A percentile compares a stretch with the other conserved stretches of the same genome.
These are phyloP conservation scores for Sindora glabra DNA, from an alignment of 306 rosid species.

Conservation along the genomic window DNA sequence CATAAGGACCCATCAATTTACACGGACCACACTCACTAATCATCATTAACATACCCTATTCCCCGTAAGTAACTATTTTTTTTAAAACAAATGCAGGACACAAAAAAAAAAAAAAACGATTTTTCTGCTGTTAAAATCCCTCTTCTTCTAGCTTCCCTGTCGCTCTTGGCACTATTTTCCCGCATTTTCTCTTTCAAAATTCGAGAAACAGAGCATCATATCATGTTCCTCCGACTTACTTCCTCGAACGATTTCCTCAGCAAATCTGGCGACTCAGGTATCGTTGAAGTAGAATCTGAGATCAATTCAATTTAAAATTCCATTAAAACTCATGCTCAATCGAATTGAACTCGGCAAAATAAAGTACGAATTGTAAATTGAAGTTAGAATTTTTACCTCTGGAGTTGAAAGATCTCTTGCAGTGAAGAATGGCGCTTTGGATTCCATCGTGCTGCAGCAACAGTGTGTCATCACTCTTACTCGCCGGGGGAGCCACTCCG, in stretches of 20 bases:
- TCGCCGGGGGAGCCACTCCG: conserved; percentile 33
- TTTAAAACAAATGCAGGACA: background rate
- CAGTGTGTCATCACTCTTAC: conserved; percentile 64
- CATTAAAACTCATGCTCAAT: background rate
- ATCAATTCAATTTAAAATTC: background rate
- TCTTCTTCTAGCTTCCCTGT: background rate
- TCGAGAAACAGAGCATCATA: background rate
- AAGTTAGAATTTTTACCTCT: conserved; percentile 30
- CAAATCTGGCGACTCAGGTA: conserved; percentile 22
- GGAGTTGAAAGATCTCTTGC: conserved; percentile 71
- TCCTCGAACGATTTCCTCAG: conserved; percentile 40
- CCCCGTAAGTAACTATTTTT: conserved; percentile 4
- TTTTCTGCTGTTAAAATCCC: background rate
- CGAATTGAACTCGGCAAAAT: background rate
- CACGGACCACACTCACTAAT: conserved; percentile 30
- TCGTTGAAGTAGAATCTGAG: conserved; percentile 33
- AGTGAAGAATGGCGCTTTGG: conserved; percentile 86
- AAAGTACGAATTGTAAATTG: background rate
- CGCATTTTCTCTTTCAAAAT: background rate
- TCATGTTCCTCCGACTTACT: too few species aligned
- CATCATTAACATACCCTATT: background rate
- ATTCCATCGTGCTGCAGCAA: conserved; percentile 74
- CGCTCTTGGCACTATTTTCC: background rate
- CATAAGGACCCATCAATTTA: conserved; percentile 46
- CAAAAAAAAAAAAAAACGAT: background rate